Evolutionary conservation across 2,329 filamentous ascomycete species (phyloP).

Genomic region (Xylaria sp.): DNA sequence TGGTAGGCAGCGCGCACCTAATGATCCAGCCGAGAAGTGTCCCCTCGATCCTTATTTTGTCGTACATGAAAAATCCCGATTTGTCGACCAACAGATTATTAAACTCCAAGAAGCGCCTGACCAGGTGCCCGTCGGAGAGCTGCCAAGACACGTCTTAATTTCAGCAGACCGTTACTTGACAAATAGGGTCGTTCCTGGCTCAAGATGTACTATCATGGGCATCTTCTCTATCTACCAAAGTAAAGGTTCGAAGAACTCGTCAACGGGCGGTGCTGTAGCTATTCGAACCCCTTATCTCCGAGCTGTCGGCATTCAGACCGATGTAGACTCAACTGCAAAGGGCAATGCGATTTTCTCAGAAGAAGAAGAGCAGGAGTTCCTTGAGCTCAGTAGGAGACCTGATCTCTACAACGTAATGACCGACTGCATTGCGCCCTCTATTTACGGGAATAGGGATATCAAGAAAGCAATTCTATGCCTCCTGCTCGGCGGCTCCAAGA

Average conservation of each 20-base stretch:
- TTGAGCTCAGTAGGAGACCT: slow-evolving; percentile 85
- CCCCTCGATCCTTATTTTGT: slow-evolving; percentile 96
- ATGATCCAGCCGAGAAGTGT: slow-evolving; percentile 75
- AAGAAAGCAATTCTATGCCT: slow-evolving; percentile 97
- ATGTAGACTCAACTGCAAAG: slow-evolving; percentile 87
- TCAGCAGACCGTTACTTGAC: slow-evolving; percentile 96
- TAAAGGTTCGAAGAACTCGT: slow-evolving; percentile 81
- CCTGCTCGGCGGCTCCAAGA: slow-evolving; percentile 93
- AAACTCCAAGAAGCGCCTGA: slow-evolving; percentile 98
- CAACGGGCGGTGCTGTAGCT: slow-evolving; percentile 80
- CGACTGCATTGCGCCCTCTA: slow-evolving; percentile 93
- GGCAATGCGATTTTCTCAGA: slow-evolving; percentile 85
- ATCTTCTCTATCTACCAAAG: slow-evolving; percentile 98
- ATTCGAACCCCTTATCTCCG: slow-evolving; percentile 95
- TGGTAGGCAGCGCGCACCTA: slow-evolving; percentile 64
- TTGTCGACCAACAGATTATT: slow-evolving; percentile 97
- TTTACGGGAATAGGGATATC: slow-evolving; percentile 94
- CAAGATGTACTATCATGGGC: slow-evolving; percentile 92
- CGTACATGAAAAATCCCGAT: slow-evolving; percentile 89
- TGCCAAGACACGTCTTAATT: slow-evolving; percentile 92
- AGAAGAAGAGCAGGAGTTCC: slow-evolving; percentile 95
- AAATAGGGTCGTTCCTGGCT: slow-evolving; percentile 93
- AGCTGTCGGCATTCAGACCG: slow-evolving; percentile 89
- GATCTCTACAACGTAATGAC: slow-evolving; percentile 93
- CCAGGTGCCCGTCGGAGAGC: slow-evolving; percentile 94